Percentiles rank a stretch among this genome's conserved stretches.
Evolutionary conservation across 805 yeast species (phyloP).

Genomic region (Candida berthetii): DNA sequence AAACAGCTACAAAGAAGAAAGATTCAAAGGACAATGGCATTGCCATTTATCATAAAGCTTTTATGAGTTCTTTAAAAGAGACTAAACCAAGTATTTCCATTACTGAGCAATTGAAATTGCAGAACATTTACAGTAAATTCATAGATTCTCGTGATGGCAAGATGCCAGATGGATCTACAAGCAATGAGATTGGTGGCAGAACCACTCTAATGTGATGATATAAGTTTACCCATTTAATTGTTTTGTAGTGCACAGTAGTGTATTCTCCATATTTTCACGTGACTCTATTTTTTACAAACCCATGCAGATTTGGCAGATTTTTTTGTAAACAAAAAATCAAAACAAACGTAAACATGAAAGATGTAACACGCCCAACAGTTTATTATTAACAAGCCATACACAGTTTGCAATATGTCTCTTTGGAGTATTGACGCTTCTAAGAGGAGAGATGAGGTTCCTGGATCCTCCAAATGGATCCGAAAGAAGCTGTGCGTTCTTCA

Average conservation of each 20-base stretch:
- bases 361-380: not conserved
- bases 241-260: not conserved
- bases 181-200: conserved; percentile 80
- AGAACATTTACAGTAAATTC: conserved; percentile 63
- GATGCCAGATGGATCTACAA: conserved; percentile 80
- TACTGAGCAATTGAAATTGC: conserved; percentile 59
- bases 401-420: conserved; percentile 15
- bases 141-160: conserved; percentile 76
- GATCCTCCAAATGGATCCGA: conserved; percentile 46
- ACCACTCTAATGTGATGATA: conserved; percentile 65
- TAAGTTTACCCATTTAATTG: not conserved
- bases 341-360: not conserved
- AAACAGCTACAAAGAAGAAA: conserved; percentile 2
- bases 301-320: too few species aligned
- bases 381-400: not conserved
- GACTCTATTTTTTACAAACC: too few species aligned
- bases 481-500: conserved; percentile 34
- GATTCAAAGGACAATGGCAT: conserved; percentile 25
- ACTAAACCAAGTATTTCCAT: conserved; percentile 88
- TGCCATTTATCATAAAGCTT: conserved; percentile 44
- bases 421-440: conserved; percentile 23
- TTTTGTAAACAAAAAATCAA: not conserved
- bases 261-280: too few species aligned
- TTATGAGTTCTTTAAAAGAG: conserved; percentile 56
- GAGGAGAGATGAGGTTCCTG: conserved; percentile 31